phyloP scores from a whole-genome alignment of 352 stramenopile species.

The Thalassiosira sp. region DNA sequence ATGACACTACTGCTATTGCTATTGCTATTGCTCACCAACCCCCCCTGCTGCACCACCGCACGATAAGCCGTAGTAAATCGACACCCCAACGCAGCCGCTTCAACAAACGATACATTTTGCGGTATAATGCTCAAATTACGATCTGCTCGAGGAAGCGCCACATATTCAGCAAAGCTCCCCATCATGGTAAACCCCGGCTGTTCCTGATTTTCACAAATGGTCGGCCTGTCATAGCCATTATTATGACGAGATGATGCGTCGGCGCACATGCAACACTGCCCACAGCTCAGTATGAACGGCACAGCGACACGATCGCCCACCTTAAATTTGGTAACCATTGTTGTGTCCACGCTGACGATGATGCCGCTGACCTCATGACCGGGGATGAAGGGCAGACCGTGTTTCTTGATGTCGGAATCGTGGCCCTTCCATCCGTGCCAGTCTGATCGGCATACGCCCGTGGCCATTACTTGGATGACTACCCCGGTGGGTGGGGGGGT shows the following conservation, averaged over 20 bases:
- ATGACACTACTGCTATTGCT: no score
- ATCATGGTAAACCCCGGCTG: conserved; percentile 74
- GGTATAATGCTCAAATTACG: conserved; percentile 63
- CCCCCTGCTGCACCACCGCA: conserved; percentile 66
- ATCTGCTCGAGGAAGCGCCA: conserved; percentile 57
- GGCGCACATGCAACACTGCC: conserved; percentile 56
- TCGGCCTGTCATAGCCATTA: conserved; percentile 36
- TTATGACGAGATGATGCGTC: no score
- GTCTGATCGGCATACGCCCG: conserved; percentile 66
- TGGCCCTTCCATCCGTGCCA: conserved; percentile 79
- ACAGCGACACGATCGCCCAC: conserved; percentile 67
- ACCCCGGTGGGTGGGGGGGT: conserved; percentile 46
- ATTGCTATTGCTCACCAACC: background rate
- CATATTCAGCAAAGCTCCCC: conserved; percentile 72
- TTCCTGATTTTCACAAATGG: conserved; percentile 65
- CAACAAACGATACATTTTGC: conserved; percentile 59
- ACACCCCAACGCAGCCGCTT: conserved; percentile 74
- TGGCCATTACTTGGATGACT: conserved; percentile 68
- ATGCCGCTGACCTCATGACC: conserved; percentile 77
- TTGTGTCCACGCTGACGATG: conserved; percentile 52
- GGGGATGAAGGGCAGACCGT: conserved; percentile 68
- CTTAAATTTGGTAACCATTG: conserved; percentile 29
- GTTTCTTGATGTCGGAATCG: conserved; percentile 59
- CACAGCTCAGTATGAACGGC: conserved; percentile 76
- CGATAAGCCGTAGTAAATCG: conserved; percentile 75